These are phyloP conservation scores for Stachybotrys echinatus DNA, from an alignment of 2,329 filamentous ascomycete genomes.

Conservation along the genomic window DNA sequence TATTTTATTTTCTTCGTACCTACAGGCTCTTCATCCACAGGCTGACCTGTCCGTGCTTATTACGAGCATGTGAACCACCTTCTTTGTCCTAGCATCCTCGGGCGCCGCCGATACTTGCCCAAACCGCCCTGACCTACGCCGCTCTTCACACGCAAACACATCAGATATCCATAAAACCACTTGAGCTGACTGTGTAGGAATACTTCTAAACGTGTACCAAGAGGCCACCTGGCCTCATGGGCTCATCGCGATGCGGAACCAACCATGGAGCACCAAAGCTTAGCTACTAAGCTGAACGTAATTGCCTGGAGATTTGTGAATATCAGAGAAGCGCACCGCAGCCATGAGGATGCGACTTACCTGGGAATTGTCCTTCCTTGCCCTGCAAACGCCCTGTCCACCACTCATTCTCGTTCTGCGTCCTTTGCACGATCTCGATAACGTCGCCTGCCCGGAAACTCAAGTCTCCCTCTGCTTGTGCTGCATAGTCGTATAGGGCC, in stretches of 20 bases:
- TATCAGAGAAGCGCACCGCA: constrained; percentile 5
- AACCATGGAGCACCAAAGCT: background rate
- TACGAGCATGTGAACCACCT: background rate
- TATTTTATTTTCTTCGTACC: background rate
- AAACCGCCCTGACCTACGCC: too few relatives aligned
- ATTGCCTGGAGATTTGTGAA: constrained; percentile 32
- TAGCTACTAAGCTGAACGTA: constrained; percentile 37
- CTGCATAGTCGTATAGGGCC: constrained; percentile 92
- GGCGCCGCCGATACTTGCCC: background rate
- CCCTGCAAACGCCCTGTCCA: constrained; percentile 81
- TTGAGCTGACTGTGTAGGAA: background rate
- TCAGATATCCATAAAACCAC: background rate
- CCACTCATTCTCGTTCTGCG: constrained; percentile 95
- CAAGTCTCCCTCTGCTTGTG: constrained; percentile 88
- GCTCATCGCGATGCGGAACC: background rate
- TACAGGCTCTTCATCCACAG: background rate
- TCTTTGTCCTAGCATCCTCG: too few relatives aligned
- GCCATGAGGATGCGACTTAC: constrained; percentile 43
- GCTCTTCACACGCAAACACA: background rate
- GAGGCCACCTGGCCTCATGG: too few relatives aligned
- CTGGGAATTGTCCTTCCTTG: constrained; percentile 88
- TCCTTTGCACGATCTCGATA: constrained; percentile 81
- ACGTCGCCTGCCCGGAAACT: constrained; percentile 84
- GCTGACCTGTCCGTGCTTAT: too few relatives aligned
- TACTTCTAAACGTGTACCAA: too few relatives aligned